Evolutionary conservation across 2,329 filamentous ascomycete genomes (phyloP).

Genomic region (Fusarium pseudoanthophilum): DNA sequence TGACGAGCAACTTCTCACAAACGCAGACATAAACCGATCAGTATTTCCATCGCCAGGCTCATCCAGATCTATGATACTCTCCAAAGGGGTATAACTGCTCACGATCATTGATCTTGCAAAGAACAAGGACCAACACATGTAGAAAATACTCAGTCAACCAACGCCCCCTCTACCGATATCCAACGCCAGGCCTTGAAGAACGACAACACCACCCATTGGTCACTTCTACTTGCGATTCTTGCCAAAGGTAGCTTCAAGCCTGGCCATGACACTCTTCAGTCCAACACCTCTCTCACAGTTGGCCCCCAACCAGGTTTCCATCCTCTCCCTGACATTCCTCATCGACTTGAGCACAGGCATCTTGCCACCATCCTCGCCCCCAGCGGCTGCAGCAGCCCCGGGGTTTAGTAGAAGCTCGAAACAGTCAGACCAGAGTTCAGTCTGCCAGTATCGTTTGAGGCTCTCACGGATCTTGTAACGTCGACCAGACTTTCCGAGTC

Average conservation of each 20-base stretch:
- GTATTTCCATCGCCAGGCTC: neutral
- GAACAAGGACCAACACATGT: neutral
- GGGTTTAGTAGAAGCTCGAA: conserved; percentile 92
- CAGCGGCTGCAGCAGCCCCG: conserved; percentile 69
- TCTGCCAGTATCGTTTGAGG: conserved; percentile 96
- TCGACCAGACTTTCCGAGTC: conserved; percentile 68
- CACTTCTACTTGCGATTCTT: conserved; percentile 48
- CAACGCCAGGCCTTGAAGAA: conserved; percentile 33
- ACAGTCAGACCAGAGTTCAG: conserved; percentile 84
- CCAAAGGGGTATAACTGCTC: conserved; percentile 26
- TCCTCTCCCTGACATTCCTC: conserved; percentile 74
- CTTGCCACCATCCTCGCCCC: conserved; percentile 70
- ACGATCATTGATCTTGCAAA: conserved; percentile 24
- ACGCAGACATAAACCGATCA: neutral
- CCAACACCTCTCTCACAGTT: conserved; percentile 85
- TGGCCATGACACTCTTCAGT: conserved; percentile 75
- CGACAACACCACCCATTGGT: neutral
- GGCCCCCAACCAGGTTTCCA: conserved; percentile 84
- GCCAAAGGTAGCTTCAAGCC: conserved; percentile 65
- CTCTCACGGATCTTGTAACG: conserved; percentile 83
- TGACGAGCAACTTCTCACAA: neutral
- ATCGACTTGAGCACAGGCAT: conserved; percentile 81
- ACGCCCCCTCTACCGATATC: conserved; percentile 10
- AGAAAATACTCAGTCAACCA: conserved; percentile 9
- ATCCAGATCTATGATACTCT: conserved; percentile 10